These are phyloP conservation scores for Rhodotorula sp. DNA, from an alignment of 1,284 basidiomycete genomes.

Conservation along the genomic window DNA sequence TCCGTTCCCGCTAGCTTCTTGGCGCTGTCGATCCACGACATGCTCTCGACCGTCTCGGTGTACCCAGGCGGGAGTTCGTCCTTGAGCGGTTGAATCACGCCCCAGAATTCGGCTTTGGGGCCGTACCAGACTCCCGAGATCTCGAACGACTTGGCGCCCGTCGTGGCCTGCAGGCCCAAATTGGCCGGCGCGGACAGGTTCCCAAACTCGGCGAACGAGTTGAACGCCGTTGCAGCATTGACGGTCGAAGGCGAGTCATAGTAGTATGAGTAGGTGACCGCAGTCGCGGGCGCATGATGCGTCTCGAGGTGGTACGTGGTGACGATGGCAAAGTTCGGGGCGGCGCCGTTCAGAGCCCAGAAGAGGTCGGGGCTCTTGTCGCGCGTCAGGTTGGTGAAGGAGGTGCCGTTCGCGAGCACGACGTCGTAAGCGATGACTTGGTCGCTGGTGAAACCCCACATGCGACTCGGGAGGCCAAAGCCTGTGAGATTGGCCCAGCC, in stretches of 20 bases:
- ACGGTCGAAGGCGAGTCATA: conserved; percentile 8
- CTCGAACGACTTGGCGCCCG: conserved; percentile 13
- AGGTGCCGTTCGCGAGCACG: conserved; percentile 48
- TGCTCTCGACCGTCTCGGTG: not conserved
- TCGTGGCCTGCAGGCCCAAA: conserved; percentile 17
- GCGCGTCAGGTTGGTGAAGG: conserved; percentile 40
- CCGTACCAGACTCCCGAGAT: conserved; percentile 29
- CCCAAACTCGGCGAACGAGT: conserved; percentile 19
- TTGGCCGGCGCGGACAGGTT: conserved; percentile 24
- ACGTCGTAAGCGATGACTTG: conserved; percentile 46
- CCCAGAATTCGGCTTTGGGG: conserved; percentile 1
- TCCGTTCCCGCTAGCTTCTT: conserved; percentile 19
- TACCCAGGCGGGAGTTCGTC: conserved; percentile 15
- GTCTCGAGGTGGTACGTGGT: conserved; percentile 42
- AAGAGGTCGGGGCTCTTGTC: conserved; percentile 35
- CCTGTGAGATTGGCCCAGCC: conserved; percentile 2
- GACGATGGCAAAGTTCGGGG: conserved; percentile 48
- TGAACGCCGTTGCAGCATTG: conserved; percentile 22
- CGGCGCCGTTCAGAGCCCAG: conserved; percentile 48
- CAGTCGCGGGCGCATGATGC: conserved; percentile 19
- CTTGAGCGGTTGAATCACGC: conserved; percentile 14
- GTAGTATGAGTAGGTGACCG: conserved; percentile 29
- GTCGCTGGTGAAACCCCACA: conserved; percentile 49
- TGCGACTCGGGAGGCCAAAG: conserved; percentile 42
- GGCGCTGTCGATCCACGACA: conserved; percentile 25